Evolutionary conservation across 2,329 filamentous ascomycete species (phyloP).

Genomic region (Acarospora socialis): DNA sequence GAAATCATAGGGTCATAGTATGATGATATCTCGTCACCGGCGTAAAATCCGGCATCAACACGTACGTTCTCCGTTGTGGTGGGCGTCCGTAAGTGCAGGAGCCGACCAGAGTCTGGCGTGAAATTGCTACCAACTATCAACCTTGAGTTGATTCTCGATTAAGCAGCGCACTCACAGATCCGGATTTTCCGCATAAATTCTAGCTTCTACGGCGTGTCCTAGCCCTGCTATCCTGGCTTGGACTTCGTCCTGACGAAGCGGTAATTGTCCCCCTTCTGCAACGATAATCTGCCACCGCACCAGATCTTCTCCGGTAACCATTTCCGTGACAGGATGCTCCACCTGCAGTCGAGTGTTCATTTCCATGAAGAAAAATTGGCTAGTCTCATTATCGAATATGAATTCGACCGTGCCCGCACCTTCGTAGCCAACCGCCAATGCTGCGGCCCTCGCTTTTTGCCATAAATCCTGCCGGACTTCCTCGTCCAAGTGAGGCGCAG

Average conservation of each 20-base stretch:
- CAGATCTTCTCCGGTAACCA: slow-evolving; percentile 61
- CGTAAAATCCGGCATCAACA: slow-evolving; percentile 83
- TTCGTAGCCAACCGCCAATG: slow-evolving; percentile 49
- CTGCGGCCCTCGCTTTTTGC: slow-evolving; percentile 49
- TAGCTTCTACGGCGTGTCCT: slow-evolving; percentile 84
- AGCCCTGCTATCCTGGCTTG: slow-evolving; percentile 55
- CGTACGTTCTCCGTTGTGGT: slow-evolving; percentile 56
- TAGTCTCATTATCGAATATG: slow-evolving; percentile 53
- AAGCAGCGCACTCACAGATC: slow-evolving; percentile 31
- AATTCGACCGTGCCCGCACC: slow-evolving; percentile 55
- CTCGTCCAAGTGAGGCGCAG: slow-evolving; percentile 47
- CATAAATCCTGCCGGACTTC: slow-evolving; percentile 48
- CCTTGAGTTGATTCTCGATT: background rate
- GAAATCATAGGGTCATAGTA: slow-evolving; percentile 99
- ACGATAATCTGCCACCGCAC: slow-evolving; percentile 94
- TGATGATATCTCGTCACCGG: slow-evolving; percentile 82
- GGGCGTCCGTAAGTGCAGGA: slow-evolving; percentile 71
- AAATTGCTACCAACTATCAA: slow-evolving; percentile 46
- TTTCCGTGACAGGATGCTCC: slow-evolving; percentile 86
- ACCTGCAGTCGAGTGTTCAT: slow-evolving; percentile 80
- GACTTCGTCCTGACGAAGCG: slow-evolving; percentile 51
- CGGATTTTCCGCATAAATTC: slow-evolving; percentile 94
- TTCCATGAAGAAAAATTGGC: slow-evolving; percentile 57
- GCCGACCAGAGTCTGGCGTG: slow-evolving; percentile 79
- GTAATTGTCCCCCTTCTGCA: slow-evolving; percentile 54